Conservation (phyloP, 768 basidiomycete genomes). For the Hypholoma sublateritium region DNA sequence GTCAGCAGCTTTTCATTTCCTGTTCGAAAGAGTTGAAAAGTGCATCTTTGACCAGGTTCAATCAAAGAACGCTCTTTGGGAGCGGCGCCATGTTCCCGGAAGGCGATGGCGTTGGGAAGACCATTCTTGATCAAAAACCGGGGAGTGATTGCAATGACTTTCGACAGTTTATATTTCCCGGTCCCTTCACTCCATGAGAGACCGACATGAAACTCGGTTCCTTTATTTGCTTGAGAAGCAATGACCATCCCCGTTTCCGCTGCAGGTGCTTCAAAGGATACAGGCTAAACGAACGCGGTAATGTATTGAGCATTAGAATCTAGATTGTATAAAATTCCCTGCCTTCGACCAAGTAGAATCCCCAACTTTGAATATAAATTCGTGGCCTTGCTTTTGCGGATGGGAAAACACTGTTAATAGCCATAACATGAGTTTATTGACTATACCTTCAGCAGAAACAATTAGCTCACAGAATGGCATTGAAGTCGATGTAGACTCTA, state of each 20-base stretch:
- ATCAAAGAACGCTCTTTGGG: constrained; percentile 63
- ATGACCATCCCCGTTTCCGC: constrained; percentile 86
- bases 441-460: not conserved
- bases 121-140: constrained; percentile 90
- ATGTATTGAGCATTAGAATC: no score
- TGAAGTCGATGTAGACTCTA: constrained; percentile 33
- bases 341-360: constrained; percentile 93
- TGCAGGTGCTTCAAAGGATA: constrained; percentile 88
- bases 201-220: constrained; percentile 77
- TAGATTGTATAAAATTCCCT: constrained; percentile 6
- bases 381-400: constrained; percentile 74
- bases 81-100: constrained; percentile 82
- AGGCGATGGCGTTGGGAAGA: constrained; percentile 62
- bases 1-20: constrained; percentile 77
- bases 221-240: constrained; percentile 57
- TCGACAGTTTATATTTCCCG: constrained; percentile 97
- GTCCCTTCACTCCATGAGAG: constrained; percentile 90
- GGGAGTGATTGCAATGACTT: constrained; percentile 89
- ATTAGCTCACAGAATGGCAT: constrained; percentile 78
- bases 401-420: constrained; percentile 76
- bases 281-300: constrained; percentile 40
- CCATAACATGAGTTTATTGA: constrained; percentile 1
- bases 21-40: constrained; percentile 65
- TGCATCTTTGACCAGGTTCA: constrained; percentile 63
- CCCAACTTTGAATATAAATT: constrained; percentile 77